Evolutionary conservation across 805 yeast species (phyloP).

Genomic region (Yamadazyma scolyti): DNA sequence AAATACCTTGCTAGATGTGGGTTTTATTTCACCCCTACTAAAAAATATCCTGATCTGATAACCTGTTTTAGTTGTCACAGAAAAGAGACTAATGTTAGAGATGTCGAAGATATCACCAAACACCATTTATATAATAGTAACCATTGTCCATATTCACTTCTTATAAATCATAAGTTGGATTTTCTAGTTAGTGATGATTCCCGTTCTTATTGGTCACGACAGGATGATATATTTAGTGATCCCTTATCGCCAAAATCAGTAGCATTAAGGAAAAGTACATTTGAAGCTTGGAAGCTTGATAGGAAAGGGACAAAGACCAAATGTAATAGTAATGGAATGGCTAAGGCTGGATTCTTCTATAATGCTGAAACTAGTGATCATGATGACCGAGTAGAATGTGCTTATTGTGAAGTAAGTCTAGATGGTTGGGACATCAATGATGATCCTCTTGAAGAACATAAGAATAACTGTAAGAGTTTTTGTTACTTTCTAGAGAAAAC

Average conservation of each 20-base stretch:
- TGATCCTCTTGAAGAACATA: conserved; percentile 60
- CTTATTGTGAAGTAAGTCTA: conserved; percentile 22
- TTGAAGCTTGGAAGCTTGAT: conserved; percentile 45
- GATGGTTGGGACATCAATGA: conserved; percentile 60
- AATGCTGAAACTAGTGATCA: conserved; percentile 23
- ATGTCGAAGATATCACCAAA: conserved; percentile 13
- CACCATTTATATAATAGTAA: conserved; percentile 18
- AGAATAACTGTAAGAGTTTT: conserved; percentile 13
- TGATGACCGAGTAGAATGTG: conserved; percentile 33
- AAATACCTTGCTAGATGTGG: conserved; percentile 51
- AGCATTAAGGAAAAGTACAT: conserved; percentile 35
- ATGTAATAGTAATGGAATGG: conserved; percentile 18
- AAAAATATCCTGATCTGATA: conserved; percentile 44
- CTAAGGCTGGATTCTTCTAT: conserved; percentile 45
- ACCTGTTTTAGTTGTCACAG: conserved; percentile 57
- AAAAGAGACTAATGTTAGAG: conserved; percentile 20
- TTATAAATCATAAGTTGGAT: conserved; percentile 11
- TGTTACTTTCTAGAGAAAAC: conserved; percentile 25
- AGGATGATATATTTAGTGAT: conserved; percentile 23
- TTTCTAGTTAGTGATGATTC: conserved; percentile 4
- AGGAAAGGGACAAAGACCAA: conserved; percentile 31
- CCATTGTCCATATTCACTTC: conserved; percentile 15
- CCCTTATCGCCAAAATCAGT: conserved; percentile 28
- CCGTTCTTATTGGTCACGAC: conserved; percentile 13
- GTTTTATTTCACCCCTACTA: conserved; percentile 54